These are phyloP conservation scores for Paspalum notatum DNA, from an alignment of 176 grass and related monocot species.

Conservation along the genomic window DNA sequence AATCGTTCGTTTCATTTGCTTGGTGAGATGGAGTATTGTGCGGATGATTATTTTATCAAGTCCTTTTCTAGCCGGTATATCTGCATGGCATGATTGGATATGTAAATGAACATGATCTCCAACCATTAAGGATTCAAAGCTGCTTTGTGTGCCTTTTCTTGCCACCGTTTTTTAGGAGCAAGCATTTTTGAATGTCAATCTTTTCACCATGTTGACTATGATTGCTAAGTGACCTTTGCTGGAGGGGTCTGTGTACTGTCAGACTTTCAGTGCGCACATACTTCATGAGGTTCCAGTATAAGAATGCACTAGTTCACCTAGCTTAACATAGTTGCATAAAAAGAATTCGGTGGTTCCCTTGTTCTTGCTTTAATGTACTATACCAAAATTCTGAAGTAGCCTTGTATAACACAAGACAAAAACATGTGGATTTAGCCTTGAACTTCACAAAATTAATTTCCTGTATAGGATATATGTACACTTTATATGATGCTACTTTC, in stretches of 20 bases:
- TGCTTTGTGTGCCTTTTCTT: not conserved
- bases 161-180: not conserved
- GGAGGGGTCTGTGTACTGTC: not conserved
- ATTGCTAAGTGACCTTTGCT: not conserved
- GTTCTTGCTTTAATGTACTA: not conserved
- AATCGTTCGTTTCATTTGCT: slow-evolving; percentile 56
- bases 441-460: not conserved
- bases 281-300: not conserved
- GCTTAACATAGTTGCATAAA: not conserved
- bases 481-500: slow-evolving; percentile 11
- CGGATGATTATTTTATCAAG: slow-evolving; percentile 48
- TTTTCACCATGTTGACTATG: not conserved
- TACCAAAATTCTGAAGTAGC: not conserved
- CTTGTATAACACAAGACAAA: not conserved
- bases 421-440: not conserved
- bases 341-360: not conserved
- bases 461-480: slow-evolving; percentile 9
- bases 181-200: not conserved
- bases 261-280: not conserved
- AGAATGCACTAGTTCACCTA: not conserved
- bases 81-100: not conserved
- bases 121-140: not conserved
- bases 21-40: slow-evolving; percentile 57
- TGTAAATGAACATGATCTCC: not conserved
- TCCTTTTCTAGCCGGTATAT: not conserved